Percentiles rank a stretch among this genome's conserved stretches.
Evolutionary conservation across 176 grass and related monocot species (phyloP).

Genomic region (Raddia guianensis): DNA sequence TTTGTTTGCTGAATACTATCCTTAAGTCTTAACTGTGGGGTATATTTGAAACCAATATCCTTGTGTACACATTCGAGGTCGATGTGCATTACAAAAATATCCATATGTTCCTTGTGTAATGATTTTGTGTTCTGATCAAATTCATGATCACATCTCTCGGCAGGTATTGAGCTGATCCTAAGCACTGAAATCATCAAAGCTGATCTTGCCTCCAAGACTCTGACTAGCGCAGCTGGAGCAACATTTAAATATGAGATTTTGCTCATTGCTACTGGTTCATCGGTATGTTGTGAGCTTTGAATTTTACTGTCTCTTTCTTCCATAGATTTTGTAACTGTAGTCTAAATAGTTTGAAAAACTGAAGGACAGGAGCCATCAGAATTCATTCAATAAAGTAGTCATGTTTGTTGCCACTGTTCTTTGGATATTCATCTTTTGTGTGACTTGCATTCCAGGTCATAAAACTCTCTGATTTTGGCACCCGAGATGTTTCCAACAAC

Average conservation of each 20-base stretch:
- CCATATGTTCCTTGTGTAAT: slow-evolving; percentile 8
- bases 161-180: slow-evolving; percentile 91
- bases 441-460: slow-evolving; percentile 59
- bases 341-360: background rate
- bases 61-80: background rate
- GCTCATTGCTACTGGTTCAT: slow-evolving; percentile 88
- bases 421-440: slow-evolving; percentile 17
- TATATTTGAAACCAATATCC: background rate
- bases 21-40: background rate
- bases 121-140: slow-evolving; percentile 4
- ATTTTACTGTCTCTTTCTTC: slow-evolving; percentile 22
- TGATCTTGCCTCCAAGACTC: slow-evolving; percentile 76
- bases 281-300: slow-evolving; percentile 52
- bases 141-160: slow-evolving; percentile 36
- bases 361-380: background rate
- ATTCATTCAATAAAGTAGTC: background rate
- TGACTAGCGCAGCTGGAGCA: slow-evolving; percentile 71
- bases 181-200: slow-evolving; percentile 93
- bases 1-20: background rate
- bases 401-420: background rate
- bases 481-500: slow-evolving; percentile 79
- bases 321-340: slow-evolving; percentile 2
- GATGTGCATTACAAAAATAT: slow-evolving; percentile 23
- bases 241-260: slow-evolving; percentile 87
- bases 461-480: slow-evolving; percentile 88